Base-by-base conservation (phyloP, 2,329 filamentous ascomycete genomes). In the Aspergillus hortae region DNA sequence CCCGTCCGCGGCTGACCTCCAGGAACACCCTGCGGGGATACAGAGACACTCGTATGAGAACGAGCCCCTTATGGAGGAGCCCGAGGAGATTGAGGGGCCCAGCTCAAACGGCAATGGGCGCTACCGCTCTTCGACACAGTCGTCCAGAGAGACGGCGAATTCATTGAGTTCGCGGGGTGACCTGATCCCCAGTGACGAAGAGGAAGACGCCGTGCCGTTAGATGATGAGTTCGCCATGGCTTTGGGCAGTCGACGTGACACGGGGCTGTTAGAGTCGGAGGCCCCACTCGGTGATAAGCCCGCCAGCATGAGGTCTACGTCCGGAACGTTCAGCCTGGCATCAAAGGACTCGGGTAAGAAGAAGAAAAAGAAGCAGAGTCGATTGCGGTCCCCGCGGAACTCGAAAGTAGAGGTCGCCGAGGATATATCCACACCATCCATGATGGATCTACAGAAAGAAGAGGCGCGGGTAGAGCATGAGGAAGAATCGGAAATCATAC, bases 201-300 rank as follows among this genome's bases (percentile, higher is more conserved):
- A 95, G 57, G 92, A 95, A 68, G 92, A 97, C 71, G 92, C 92
- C 1, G 84, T 96, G n/a, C 89, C 91, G 11, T 74, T 97, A 15
- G 90, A 92, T 62, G 92, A 96, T 66, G 92, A 96, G 65, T 95
- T 97, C 61, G 89, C 91, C 2, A 86, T 95, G 67, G 84, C 86
- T 3, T 78, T 96, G 55, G 86, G 49, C 3, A 57, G 91, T 54
- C 83, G 88, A 48, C 84, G 87, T 58, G 81, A 80, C n/a, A 83
- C 80, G 1, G 74, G 74, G 3, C 67, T 38, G 14, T 38, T 76
- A 27, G 75, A 74, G 40, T 75, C 76, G 14, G 90, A 94, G 51
- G 88, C 90, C 63, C 80, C 82, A 43, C 86, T 86, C 59, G 91
- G 87, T 62, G 83, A 80, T 43, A 87, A 81, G 56, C 84, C 73